These are phyloP conservation scores for Penicillium taxi DNA, from an alignment of 495 filamentous ascomycete genomes.

Conservation along the genomic window DNA sequence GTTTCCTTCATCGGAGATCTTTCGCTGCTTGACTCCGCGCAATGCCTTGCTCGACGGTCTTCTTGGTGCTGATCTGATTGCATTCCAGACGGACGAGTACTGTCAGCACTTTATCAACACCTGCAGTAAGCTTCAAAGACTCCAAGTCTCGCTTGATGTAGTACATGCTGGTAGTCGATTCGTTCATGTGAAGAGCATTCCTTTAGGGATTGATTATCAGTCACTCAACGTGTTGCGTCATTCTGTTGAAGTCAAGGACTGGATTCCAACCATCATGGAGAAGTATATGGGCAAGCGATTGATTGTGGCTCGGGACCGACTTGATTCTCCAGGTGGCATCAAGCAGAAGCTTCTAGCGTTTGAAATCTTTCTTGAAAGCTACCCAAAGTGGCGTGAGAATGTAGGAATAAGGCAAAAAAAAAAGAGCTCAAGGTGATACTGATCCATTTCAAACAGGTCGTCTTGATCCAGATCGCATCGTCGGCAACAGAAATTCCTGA, in stretches of 20 bases:
- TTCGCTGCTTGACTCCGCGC: constrained; percentile 72
- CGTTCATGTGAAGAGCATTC: constrained; percentile 56
- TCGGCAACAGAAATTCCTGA: constrained; percentile 72
- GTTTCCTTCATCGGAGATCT: constrained; percentile 87
- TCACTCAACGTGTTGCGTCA: constrained; percentile 56
- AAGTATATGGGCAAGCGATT: constrained; percentile 71
- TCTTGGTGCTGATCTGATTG: constrained; percentile 81
- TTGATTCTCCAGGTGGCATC: constrained; percentile 79
- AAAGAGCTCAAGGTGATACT: background rate
- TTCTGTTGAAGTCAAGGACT: constrained; percentile 58
- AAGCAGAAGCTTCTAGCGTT: constrained; percentile 80
- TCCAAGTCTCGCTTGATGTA: constrained; percentile 72
- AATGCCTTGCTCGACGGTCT: constrained; percentile 76
- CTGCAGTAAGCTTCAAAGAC: constrained; percentile 71
- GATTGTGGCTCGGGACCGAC: constrained; percentile 80
- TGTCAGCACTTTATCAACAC: constrained; percentile 85
- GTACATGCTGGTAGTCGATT: constrained; percentile 76
- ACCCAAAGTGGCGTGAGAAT: constrained; percentile 74
- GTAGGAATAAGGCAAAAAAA: constrained; percentile 19
- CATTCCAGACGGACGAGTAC: constrained; percentile 86
- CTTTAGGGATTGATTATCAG: constrained; percentile 55
- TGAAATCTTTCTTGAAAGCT: constrained; percentile 77
- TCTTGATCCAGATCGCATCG: constrained; percentile 79
- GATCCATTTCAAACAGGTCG: constrained; percentile 37
- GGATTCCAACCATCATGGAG: constrained; percentile 62